Evolutionary conservation across 208 protist genomes (phyloP).

Genomic region (Angomonas deanei): DNA sequence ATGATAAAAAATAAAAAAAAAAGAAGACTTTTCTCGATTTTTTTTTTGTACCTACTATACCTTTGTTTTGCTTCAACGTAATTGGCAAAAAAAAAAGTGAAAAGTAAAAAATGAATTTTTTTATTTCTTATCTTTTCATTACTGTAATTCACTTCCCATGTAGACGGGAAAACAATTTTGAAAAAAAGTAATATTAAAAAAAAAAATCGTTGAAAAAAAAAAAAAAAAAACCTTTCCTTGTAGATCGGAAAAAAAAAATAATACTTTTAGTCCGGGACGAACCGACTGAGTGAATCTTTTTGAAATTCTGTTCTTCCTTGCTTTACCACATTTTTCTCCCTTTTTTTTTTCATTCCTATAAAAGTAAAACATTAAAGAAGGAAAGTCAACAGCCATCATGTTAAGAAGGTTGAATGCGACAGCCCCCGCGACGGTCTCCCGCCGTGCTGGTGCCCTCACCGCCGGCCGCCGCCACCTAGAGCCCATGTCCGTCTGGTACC

Average conservation of each 20-base stretch:
- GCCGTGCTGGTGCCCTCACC: slow-evolving; percentile 18
- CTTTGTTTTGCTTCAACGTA: too few relatives aligned
- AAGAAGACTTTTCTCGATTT: background rate
- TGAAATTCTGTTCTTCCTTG: slow-evolving; percentile 4
- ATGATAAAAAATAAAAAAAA: background rate
- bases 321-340: too few relatives aligned
- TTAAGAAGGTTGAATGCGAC: background rate
- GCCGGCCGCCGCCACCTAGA: slow-evolving; percentile 69
- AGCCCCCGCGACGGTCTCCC: background rate
- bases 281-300: slow-evolving; percentile 1
- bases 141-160: background rate
- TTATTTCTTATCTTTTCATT: slow-evolving; percentile 9
- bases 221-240: too few relatives aligned
- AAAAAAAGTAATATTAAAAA: slow-evolving; percentile 9
- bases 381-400: background rate
- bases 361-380: background rate
- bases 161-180: slow-evolving; percentile 1
- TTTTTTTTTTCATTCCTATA: background rate
- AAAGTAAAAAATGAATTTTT: slow-evolving; percentile 10
- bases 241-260: too few relatives aligned
- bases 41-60: background rate
- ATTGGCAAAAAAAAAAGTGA: background rate
- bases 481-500: slow-evolving; percentile 86
- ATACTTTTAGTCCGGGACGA: too few relatives aligned
- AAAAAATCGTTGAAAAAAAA: too few relatives aligned